Evolutionary conservation across 23 red algal species (phyloP).

Genomic region (Pyropia haitanensis): DNA sequence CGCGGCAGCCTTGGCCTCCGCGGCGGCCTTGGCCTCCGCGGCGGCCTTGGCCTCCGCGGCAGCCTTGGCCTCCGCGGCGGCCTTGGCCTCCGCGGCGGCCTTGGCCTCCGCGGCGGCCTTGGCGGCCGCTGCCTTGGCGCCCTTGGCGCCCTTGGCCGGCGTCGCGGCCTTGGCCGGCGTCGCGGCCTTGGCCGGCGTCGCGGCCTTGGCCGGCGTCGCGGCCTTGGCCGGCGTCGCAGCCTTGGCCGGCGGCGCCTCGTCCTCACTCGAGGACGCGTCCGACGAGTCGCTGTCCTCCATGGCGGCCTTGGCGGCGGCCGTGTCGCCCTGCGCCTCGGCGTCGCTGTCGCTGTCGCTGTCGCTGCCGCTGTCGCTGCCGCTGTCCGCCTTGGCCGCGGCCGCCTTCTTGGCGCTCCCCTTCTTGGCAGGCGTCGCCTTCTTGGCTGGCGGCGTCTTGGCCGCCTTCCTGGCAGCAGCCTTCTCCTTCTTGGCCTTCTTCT

Average conservation of each 20-base stretch:
- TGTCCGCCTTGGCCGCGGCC: background rate
- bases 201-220: slow-evolving; percentile 2
- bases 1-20: background rate
- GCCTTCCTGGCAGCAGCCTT: background rate
- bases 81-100: background rate
- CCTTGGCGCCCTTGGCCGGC: background rate
- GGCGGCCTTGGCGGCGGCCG: background rate
- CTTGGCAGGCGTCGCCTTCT: background rate
- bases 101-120: slow-evolving; percentile 8
- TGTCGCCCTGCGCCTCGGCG: background rate
- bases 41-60: background rate
- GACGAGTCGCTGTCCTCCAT: background rate
- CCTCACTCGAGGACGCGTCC: background rate
- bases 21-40: background rate
- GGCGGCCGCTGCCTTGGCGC: background rate
- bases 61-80: slow-evolving; percentile 1
- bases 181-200: background rate
- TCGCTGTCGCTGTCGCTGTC: background rate
- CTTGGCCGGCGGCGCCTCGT: background rate
- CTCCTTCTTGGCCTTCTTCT: background rate
- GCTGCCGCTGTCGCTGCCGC: background rate
- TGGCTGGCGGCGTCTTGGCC: background rate
- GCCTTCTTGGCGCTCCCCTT: background rate
- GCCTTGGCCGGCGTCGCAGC: slow-evolving; percentile 8
- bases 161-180: background rate